phyloP scores from a whole-genome alignment of 768 basidiomycete species.

The Rhodocollybia butyracea region DNA sequence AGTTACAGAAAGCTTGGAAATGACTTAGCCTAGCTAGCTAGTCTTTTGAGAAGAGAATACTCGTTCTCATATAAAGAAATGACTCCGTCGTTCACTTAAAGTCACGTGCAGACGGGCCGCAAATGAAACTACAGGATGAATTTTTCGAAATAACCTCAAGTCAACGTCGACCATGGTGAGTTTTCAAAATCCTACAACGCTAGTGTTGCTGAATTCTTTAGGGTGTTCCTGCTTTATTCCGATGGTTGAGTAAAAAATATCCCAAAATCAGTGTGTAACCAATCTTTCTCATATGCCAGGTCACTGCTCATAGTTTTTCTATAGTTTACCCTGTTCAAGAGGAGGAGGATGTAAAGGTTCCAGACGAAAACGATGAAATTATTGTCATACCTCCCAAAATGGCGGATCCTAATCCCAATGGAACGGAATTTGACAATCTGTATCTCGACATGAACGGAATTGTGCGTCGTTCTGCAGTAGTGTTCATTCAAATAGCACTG shows the following conservation, averaged over 20 bases:
- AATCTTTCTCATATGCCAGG: not conserved
- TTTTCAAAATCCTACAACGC: not conserved
- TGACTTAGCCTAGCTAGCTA: too few species aligned
- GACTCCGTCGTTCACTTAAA: too few species aligned
- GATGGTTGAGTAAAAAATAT: conserved; percentile 98
- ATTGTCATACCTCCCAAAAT: conserved; percentile 79
- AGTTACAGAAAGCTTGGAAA: too few species aligned
- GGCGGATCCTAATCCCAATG: conserved; percentile 86
- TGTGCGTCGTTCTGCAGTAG: conserved; percentile 44
- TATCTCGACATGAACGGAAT: conserved; percentile 99
- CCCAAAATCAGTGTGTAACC: conserved; percentile 82
- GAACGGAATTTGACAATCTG: conserved; percentile 90
- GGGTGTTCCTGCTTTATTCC: conserved; percentile 98
- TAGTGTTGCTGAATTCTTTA: conserved; percentile 23
- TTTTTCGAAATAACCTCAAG: too few species aligned
- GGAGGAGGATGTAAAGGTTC: conserved; percentile 73
- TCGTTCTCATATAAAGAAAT: too few species aligned
- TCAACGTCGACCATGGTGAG: not conserved
- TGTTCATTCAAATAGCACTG: not conserved
- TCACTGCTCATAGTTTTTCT: not conserved
- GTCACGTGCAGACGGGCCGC: too few species aligned
- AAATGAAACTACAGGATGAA: too few species aligned
- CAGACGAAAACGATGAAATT: conserved; percentile 62
- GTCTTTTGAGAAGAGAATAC: too few species aligned
- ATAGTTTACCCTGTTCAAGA: conserved; percentile 78